Evolutionary conservation across 1,284 basidiomycete genomes (phyloP).

Genomic region (Ustilago cynodontis): DNA sequence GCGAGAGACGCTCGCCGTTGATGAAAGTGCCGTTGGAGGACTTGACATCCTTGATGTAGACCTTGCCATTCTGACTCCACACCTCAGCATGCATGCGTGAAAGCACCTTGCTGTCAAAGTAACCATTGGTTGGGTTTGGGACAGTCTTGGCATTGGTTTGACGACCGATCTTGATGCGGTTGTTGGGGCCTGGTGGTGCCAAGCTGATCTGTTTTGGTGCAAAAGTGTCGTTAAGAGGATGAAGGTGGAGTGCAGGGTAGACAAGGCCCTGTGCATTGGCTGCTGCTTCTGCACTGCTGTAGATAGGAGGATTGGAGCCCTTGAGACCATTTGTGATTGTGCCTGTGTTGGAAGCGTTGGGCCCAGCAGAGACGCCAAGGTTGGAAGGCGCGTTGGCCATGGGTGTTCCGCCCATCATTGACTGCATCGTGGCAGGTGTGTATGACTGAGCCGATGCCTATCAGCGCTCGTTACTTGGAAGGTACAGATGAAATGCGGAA

Average conservation of each 20-base stretch:
- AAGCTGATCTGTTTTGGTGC: conserved; percentile 94
- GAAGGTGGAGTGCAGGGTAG: conserved; percentile 74
- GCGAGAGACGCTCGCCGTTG: conserved; percentile 90
- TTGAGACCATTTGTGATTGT: conserved; percentile 32
- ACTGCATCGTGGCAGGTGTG: conserved; percentile 38
- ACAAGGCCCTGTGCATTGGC: conserved; percentile 55
- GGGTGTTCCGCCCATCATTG: conserved; percentile 48
- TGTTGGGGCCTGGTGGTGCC: conserved; percentile 72
- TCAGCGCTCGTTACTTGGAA: neutral
- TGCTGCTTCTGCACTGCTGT: conserved; percentile 39
- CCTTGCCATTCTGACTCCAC: conserved; percentile 86
- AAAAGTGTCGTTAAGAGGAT: conserved; percentile 96
- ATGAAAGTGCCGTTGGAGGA: conserved; percentile 99
- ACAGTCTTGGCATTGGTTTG: conserved; percentile 97
- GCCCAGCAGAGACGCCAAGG: conserved; percentile 42
- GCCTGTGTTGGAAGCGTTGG: conserved; percentile 12
- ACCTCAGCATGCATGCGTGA: conserved; percentile 97
- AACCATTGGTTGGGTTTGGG: conserved; percentile 93
- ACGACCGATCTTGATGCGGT: conserved; percentile 89
- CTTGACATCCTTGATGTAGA: conserved; percentile 98
- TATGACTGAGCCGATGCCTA: neutral
- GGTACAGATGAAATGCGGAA: neutral
- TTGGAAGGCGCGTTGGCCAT: conserved; percentile 57
- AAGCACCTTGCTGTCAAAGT: conserved; percentile 96
- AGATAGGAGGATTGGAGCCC: conserved; percentile 12